Conservation (phyloP, 495 filamentous ascomycete genomes). For the Annulohypoxylon bovei region DNA sequence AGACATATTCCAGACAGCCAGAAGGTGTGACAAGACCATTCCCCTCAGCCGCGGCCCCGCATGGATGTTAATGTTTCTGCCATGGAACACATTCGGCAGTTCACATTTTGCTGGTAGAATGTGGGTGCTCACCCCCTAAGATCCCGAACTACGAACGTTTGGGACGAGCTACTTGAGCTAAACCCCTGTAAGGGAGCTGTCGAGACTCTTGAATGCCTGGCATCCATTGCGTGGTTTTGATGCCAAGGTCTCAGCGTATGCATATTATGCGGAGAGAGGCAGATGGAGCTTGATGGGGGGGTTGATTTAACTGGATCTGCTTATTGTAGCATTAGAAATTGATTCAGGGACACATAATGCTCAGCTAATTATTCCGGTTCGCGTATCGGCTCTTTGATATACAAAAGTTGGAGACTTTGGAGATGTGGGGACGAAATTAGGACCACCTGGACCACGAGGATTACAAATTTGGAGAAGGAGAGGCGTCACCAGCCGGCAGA, state of each 20-base stretch:
- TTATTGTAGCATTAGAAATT: constrained; percentile 41
- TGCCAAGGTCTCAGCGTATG: constrained; percentile 16
- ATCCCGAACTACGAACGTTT: constrained; percentile 26
- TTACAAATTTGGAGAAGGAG: constrained; percentile 17
- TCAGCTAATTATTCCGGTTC: constrained; percentile 29
- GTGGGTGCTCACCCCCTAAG: constrained; percentile 20
- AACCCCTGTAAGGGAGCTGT: constrained; percentile 4
- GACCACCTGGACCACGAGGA: not conserved
- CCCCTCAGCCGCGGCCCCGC: constrained; percentile 39
- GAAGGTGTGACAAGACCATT: constrained; percentile 16
- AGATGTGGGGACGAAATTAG: constrained; percentile 11
- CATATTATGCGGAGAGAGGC: not conserved
- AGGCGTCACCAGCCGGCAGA: not conserved
- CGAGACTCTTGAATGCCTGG: constrained; percentile 12
- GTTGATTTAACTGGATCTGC: constrained; percentile 1
- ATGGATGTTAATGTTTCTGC: constrained; percentile 31
- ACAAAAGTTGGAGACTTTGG: constrained; percentile 25
- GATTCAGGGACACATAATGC: constrained; percentile 26
- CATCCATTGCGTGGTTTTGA: constrained; percentile 1
- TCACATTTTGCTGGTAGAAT: constrained; percentile 22
- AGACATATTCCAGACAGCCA: constrained; percentile 1
- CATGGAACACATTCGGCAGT: constrained; percentile 37
- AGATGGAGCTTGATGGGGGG: not conserved
- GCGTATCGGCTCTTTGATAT: constrained; percentile 7
- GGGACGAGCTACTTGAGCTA: constrained; percentile 9